These are phyloP conservation scores for Tricholoma saponaceum DNA, from an alignment of 768 basidiomycete species.

Conservation along the genomic window DNA sequence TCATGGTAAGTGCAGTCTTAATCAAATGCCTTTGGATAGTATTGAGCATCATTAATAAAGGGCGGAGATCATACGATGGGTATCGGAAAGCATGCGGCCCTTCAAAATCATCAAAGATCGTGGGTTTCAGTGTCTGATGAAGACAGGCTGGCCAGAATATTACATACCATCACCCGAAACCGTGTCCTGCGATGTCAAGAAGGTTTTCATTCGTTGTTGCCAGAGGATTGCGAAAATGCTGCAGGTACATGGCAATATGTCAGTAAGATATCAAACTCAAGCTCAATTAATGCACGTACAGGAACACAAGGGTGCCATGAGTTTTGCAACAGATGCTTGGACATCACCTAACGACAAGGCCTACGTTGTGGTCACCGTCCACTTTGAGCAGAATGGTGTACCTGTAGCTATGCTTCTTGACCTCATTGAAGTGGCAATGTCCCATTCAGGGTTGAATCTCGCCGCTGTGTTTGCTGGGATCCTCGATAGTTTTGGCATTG, in stretches of 20 bases:
- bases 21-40: too few relatives aligned
- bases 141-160: conserved; percentile 23
- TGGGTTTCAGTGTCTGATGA: conserved; percentile 25
- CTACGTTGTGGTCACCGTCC: conserved; percentile 18
- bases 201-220: conserved; percentile 18
- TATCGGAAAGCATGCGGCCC: too few relatives aligned
- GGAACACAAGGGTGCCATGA: conserved; percentile 25
- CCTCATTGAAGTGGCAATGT: conserved; percentile 31
- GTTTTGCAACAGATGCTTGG: conserved; percentile 13
- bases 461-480: conserved; percentile 21
- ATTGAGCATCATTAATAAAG: too few relatives aligned
- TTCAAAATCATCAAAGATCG: conserved; percentile 26
- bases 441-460: conserved; percentile 25
- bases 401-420: conserved; percentile 25
- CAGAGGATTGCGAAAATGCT: conserved; percentile 25
- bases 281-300: too few relatives aligned
- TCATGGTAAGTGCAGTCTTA: conserved; percentile 20
- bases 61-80: conserved; percentile 22
- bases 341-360: too few relatives aligned
- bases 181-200: conserved; percentile 23
- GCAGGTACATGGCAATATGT: conserved; percentile 12
- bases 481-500: conserved; percentile 24
- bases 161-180: conserved; percentile 15
- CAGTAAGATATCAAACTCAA: not conserved
- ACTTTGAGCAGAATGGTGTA: conserved; percentile 22